Evolutionary conservation across 495 filamentous ascomycete species (phyloP).

Genomic region (Hypoxylon rickii): DNA sequence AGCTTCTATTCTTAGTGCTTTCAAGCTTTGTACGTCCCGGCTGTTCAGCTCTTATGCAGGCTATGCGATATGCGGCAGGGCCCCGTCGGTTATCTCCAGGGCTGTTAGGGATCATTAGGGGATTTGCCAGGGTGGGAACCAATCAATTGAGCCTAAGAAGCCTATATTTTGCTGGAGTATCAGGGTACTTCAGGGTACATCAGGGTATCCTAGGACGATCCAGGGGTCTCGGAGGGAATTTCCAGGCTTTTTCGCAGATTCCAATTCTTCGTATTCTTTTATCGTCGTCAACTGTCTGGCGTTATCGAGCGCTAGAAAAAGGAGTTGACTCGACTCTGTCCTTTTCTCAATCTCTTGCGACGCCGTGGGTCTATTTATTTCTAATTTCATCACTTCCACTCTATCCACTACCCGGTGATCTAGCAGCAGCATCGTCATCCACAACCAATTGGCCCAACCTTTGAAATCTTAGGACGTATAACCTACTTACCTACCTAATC

Average conservation of each 20-base stretch:
- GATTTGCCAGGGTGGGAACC: not conserved
- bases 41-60: conserved; percentile 32
- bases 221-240: conserved; percentile 16
- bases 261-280: conserved; percentile 26
- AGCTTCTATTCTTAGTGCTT: conserved; percentile 31
- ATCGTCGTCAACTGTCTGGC: conserved; percentile 16
- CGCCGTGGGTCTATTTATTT: not conserved
- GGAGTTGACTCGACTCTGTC: not conserved
- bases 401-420: not conserved
- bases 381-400: not conserved
- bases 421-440: not conserved
- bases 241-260: conserved; percentile 13
- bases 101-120: conserved; percentile 1
- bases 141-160: conserved; percentile 32
- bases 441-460: not conserved
- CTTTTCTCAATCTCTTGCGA: not conserved
- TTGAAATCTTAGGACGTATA: too few relatives aligned
- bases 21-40: conserved; percentile 21
- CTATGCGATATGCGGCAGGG: conserved; percentile 21
- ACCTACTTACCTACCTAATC: too few relatives aligned
- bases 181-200: not conserved
- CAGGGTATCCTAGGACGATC: not conserved
- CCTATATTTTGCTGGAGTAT: conserved; percentile 10
- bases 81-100: conserved; percentile 13
- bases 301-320: conserved; percentile 6